Evolutionary conservation across 148 eudicot species (phyloP).

Genomic region (Persicaria tinctoria): DNA sequence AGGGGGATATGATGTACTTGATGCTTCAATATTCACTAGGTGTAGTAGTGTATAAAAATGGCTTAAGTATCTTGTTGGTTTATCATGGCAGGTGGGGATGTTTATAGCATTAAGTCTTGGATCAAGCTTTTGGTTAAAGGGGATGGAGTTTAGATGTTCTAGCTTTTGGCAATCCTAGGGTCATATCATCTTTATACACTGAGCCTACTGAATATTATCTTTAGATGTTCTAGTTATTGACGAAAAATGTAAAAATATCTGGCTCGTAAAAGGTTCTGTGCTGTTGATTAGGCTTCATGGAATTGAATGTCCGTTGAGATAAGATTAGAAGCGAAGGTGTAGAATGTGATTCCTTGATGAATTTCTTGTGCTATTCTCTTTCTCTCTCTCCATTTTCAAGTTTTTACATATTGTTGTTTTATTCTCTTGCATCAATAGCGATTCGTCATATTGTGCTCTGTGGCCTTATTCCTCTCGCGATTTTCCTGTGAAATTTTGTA

Average conservation of each 20-base stretch:
- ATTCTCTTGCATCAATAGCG: background rate
- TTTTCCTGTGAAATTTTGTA: background rate
- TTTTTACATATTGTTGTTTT: background rate
- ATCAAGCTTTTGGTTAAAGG: background rate
- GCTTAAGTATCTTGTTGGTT: background rate
- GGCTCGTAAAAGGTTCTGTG: background rate
- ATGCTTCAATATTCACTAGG: conserved; percentile 1
- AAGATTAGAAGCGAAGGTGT: background rate
- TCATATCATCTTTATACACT: background rate
- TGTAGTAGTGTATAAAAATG: background rate
- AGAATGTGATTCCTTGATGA: background rate
- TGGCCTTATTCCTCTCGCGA: background rate
- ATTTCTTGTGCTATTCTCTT: background rate
- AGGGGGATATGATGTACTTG: background rate
- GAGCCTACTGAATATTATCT: background rate
- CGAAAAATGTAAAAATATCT: background rate
- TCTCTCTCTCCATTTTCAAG: too few species aligned
- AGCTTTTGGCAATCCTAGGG: background rate
- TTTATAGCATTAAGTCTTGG: background rate
- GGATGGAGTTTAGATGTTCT: background rate
- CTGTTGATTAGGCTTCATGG: background rate
- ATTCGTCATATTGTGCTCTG: background rate
- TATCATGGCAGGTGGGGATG: background rate
- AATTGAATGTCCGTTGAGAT: background rate
- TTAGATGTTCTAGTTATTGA: background rate